Conservation (phyloP, 371 early-diverging fungal species). For the Phascolomyces articulosus region DNA sequence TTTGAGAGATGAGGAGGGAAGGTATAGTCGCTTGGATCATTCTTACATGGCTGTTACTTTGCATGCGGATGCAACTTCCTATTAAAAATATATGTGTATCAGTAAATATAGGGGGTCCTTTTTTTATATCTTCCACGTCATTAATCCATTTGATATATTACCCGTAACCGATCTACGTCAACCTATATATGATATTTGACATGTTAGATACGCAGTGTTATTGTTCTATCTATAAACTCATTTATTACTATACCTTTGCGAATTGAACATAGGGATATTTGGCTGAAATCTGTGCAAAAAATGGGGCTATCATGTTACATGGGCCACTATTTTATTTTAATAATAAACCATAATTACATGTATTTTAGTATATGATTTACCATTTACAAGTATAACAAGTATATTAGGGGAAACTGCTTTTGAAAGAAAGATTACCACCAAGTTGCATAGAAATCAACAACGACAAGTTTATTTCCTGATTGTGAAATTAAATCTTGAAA, state of each 20-base stretch:
- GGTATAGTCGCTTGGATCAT: too few relatives aligned
- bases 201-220: too few relatives aligned
- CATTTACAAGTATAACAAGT: too few relatives aligned
- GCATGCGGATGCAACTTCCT: conserved; percentile 36
- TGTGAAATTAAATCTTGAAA: conserved; percentile 34
- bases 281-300: conserved; percentile 55
- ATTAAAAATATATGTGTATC: background rate
- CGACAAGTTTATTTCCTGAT: conserved; percentile 42
- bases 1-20: too few relatives aligned
- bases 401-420: too few relatives aligned
- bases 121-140: background rate
- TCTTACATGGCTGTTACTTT: conserved; percentile 27
- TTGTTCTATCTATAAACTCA: background rate
- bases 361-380: too few relatives aligned
- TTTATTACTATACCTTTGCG: conserved; percentile 46
- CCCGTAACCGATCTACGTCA: conserved; percentile 58
- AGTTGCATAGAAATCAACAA: conserved; percentile 61
- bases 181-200: conserved; percentile 32
- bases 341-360: background rate
- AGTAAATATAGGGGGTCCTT: background rate
- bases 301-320: conserved; percentile 62
- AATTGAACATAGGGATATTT: conserved; percentile 58
- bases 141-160: conserved; percentile 10
- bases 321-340: conserved; percentile 43
- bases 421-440: conserved; percentile 60